These are phyloP conservation scores for Backusella australiensis DNA, from an alignment of 192 early-diverging fungal species.

Conservation along the genomic window DNA sequence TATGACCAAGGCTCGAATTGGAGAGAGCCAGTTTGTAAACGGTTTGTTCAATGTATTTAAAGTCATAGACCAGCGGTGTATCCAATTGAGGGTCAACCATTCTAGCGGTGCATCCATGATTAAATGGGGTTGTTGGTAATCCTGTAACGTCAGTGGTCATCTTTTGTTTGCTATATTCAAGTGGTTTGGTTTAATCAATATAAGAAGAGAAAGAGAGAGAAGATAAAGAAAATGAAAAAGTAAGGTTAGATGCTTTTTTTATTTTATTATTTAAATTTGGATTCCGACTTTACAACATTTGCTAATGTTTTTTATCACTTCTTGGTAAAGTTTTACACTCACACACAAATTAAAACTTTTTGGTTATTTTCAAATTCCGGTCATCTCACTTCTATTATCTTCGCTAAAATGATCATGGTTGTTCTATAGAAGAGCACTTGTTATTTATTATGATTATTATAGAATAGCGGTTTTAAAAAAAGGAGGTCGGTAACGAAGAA, in stretches of 20 bases:
- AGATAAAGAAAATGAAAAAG: not conserved
- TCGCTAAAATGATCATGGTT: not conserved
- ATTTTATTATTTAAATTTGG: not conserved
- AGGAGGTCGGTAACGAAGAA: not conserved
- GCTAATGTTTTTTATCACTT: not conserved
- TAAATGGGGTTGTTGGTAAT: not conserved
- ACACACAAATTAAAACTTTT: not conserved
- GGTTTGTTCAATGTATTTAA: slow-evolving; percentile 32
- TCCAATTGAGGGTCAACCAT: slow-evolving; percentile 19
- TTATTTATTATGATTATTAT: not conserved
- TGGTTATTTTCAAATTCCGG: not conserved
- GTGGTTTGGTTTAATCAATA: not conserved
- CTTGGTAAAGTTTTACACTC: not conserved
- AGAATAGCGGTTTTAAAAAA: not conserved
- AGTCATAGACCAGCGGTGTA: slow-evolving; percentile 23
- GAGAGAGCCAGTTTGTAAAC: slow-evolving; percentile 37
- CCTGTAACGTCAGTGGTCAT: not conserved
- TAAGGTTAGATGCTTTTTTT: not conserved
- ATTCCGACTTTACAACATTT: not conserved
- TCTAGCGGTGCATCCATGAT: slow-evolving; percentile 20
- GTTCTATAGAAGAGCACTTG: not conserved
- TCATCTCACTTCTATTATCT: not conserved
- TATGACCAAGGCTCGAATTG: slow-evolving; percentile 16
- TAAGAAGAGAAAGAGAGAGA: not conserved
- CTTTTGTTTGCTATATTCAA: not conserved